These are phyloP conservation scores for Microdochium trichocladiopsis DNA, from an alignment of 2,329 filamentous ascomycete species.

Conservation along the genomic window DNA sequence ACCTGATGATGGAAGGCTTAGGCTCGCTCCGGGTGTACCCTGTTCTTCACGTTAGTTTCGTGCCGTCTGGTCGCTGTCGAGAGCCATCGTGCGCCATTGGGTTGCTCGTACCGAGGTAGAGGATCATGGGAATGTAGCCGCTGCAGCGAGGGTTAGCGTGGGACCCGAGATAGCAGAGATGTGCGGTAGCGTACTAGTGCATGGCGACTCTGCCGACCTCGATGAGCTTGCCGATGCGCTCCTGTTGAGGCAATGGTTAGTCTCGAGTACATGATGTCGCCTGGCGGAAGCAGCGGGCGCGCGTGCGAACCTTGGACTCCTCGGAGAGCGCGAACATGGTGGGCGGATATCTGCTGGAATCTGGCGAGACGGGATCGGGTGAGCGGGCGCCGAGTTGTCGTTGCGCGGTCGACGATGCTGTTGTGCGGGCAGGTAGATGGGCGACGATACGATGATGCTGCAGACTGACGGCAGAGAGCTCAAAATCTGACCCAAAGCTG, in stretches of 20 bases:
- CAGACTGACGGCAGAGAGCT: neutral
- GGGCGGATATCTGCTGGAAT: constrained; percentile 8
- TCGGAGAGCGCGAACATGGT: constrained; percentile 72
- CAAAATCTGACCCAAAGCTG: neutral
- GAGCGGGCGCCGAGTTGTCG: neutral
- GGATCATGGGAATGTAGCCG: constrained; percentile 92
- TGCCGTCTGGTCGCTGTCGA: neutral
- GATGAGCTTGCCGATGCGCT: constrained; percentile 96
- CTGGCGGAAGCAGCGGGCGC: neutral
- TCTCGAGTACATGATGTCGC: neutral
- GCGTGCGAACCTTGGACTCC: constrained; percentile 76
- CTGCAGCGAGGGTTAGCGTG: constrained; percentile 40
- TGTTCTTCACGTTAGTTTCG: constrained; percentile 25
- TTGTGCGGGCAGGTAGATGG: neutral
- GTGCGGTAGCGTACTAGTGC: constrained; percentile 69
- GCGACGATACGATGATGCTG: neutral
- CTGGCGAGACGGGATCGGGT: too few species aligned
- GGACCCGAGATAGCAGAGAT: neutral
- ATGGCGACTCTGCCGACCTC: constrained; percentile 89
- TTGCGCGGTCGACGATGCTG: neutral
- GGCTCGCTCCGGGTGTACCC: constrained; percentile 94
- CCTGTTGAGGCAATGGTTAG: constrained; percentile 45
- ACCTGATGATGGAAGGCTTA: constrained; percentile 64
- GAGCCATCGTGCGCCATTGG: constrained; percentile 2
- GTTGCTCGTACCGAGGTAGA: constrained; percentile 74